Evolutionary conservation across 2,329 filamentous ascomycete genomes (phyloP).

Genomic region (Aspergillus cejpii): DNA sequence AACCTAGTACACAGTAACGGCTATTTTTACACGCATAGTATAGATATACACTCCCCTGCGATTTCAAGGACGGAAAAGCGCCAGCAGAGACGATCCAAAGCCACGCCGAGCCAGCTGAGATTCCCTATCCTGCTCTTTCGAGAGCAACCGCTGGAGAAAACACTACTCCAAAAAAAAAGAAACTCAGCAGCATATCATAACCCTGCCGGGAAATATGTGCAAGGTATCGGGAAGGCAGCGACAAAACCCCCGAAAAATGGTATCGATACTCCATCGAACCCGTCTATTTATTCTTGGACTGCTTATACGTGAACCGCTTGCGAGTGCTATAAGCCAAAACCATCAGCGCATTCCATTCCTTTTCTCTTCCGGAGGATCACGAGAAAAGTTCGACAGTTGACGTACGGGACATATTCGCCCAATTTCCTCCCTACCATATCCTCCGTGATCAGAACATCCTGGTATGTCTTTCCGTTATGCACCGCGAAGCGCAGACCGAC

Average conservation of each 20-base stretch:
- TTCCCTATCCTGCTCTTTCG: not conserved
- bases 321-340: constrained; percentile 48
- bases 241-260: not conserved
- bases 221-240: not conserved
- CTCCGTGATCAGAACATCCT: constrained; percentile 77
- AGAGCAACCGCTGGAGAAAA: not conserved
- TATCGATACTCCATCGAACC: not conserved
- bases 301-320: constrained; percentile 62
- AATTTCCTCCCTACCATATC: constrained; percentile 96
- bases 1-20: not conserved
- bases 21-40: not conserved
- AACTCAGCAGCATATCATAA: too few relatives aligned
- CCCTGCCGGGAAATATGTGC: too few relatives aligned
- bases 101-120: not conserved
- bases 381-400: constrained; percentile 18
- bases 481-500: constrained; percentile 84
- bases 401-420: constrained; percentile 84
- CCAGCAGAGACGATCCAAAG: not conserved
- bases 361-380: not conserved
- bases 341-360: not conserved
- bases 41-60: not conserved
- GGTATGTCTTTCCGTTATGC: constrained; percentile 84
- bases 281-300: constrained; percentile 61
- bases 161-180: too few relatives aligned
- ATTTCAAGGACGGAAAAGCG: not conserved